These are phyloP conservation scores for Tuber borchii DNA, from an alignment of 495 filamentous ascomycete species.

Conservation along the genomic window DNA sequence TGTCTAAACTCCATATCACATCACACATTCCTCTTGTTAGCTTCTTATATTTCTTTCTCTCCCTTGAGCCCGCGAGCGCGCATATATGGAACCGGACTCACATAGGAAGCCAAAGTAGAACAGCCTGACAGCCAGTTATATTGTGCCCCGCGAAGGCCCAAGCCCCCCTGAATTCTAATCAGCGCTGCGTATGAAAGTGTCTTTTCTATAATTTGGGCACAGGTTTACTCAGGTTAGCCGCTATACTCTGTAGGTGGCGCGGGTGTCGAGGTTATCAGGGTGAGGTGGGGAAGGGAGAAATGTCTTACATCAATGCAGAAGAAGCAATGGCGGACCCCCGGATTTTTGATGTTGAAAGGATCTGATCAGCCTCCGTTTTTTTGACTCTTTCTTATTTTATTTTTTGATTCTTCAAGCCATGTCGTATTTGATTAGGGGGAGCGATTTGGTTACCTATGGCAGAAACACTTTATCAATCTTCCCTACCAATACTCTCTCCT, in stretches of 20 bases:
- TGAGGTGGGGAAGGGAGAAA: constrained; percentile 9
- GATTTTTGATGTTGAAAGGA: constrained; percentile 10
- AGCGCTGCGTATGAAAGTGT: constrained; percentile 45
- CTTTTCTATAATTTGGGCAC: constrained; percentile 14
- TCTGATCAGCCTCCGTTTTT: background rate
- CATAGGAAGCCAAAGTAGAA: constrained; percentile 59
- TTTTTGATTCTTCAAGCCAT: background rate
- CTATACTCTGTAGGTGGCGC: background rate
- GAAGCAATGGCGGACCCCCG: constrained; percentile 56
- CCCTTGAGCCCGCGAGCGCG: background rate
- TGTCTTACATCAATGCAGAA: constrained; percentile 55
- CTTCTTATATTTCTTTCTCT: background rate
- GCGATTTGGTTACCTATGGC: constrained; percentile 34
- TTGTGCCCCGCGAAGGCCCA: constrained; percentile 49
- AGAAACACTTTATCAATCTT: constrained; percentile 50
- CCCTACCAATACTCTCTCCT: constrained; percentile 49
- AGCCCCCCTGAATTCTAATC: constrained; percentile 53
- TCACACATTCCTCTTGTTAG: background rate
- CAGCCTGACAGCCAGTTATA: constrained; percentile 56
- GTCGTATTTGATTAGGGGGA: background rate
- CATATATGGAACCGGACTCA: background rate
- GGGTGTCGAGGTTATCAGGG: background rate
- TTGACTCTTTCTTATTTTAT: too few species aligned
- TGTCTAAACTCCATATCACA: constrained; percentile 36
- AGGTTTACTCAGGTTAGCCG: background rate